Percentiles rank a stretch among this genome's conserved stretches.
phyloP scores from a whole-genome alignment of 352 stramenopile genomes.

The Phytophthora rubi region DNA sequence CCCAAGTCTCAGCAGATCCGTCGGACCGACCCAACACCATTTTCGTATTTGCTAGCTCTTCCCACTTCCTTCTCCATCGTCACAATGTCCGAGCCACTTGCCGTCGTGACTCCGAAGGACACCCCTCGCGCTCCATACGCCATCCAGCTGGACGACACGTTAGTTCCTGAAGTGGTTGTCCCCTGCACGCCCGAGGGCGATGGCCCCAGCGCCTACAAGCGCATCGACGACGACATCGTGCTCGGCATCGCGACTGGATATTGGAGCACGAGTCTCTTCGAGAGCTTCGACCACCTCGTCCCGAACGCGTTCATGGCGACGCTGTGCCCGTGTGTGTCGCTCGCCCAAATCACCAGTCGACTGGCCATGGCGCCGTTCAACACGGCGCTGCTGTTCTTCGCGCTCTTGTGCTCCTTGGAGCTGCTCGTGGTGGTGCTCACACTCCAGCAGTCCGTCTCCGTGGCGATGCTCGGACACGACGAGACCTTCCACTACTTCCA shows the following conservation, averaged over 20 bases:
- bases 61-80: background rate
- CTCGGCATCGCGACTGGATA: constrained; percentile 34
- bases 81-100: constrained; percentile 27
- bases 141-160: constrained; percentile 31
- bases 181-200: constrained; percentile 24
- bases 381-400: constrained; percentile 47
- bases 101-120: constrained; percentile 22
- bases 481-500: constrained; percentile 31
- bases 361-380: constrained; percentile 53
- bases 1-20: background rate
- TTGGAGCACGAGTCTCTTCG: constrained; percentile 45
- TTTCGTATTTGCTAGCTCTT: constrained; percentile 24
- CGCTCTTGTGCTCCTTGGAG: constrained; percentile 25
- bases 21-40: constrained; percentile 3
- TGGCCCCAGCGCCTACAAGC: constrained; percentile 29
- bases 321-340: constrained; percentile 62
- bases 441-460: constrained; percentile 28
- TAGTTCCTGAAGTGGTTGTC: constrained; percentile 16
- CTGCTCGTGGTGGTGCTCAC: constrained; percentile 17
- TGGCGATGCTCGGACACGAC: constrained; percentile 24
- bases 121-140: constrained; percentile 23
- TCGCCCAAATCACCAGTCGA: constrained; percentile 59
- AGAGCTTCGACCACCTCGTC: constrained; percentile 50
- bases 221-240: constrained; percentile 31
- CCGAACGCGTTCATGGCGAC: constrained; percentile 58